Evolutionary conservation across 495 filamentous ascomycete genomes (phyloP).

Genomic region (Schizothecium vesticola): DNA sequence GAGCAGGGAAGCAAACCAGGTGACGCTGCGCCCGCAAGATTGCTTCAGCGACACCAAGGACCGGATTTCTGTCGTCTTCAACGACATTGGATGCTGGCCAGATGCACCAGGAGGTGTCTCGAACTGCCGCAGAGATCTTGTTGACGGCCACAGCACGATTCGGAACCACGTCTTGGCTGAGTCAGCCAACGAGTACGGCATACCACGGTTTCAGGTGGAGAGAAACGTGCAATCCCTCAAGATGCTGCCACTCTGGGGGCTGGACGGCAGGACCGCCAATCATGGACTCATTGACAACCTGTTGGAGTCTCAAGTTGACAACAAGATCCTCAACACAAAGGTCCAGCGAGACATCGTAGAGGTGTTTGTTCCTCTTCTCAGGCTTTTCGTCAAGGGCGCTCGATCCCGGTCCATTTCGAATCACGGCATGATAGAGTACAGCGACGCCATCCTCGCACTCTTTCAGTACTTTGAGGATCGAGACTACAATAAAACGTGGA

Average conservation of each 20-base stretch:
- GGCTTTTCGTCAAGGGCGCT: conserved; percentile 47
- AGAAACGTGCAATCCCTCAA: conserved; percentile 61
- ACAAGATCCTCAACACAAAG: conserved; percentile 46
- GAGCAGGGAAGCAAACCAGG: conserved; percentile 51
- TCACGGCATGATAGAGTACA: conserved; percentile 20
- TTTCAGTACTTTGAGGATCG: conserved; percentile 27
- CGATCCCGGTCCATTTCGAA: conserved; percentile 18
- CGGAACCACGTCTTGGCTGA: conserved; percentile 64
- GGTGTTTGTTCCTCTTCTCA: conserved; percentile 60
- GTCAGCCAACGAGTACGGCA: conserved; percentile 59
- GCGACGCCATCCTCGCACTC: conserved; percentile 21
- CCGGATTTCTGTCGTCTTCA: conserved; percentile 56
- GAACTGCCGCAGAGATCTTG: conserved; percentile 62
- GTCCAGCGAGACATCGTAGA: conserved; percentile 48
- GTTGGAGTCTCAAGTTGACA: conserved; percentile 56
- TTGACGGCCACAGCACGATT: conserved; percentile 57
- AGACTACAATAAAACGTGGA: conserved; percentile 61
- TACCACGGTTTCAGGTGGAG: conserved; percentile 63
- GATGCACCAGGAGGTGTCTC: conserved; percentile 63
- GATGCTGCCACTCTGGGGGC: conserved; percentile 60
- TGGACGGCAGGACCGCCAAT: conserved; percentile 58
- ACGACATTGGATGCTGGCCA: conserved; percentile 62
- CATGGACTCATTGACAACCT: conserved; percentile 61
- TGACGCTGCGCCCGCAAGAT: conserved; percentile 38
- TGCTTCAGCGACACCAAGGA: conserved; percentile 46